A percentile compares a stretch with the other conserved stretches of the same genome.
Evolutionary conservation across 768 basidiomycete genomes (phyloP).

Genomic region (Saitozyma sp.): DNA sequence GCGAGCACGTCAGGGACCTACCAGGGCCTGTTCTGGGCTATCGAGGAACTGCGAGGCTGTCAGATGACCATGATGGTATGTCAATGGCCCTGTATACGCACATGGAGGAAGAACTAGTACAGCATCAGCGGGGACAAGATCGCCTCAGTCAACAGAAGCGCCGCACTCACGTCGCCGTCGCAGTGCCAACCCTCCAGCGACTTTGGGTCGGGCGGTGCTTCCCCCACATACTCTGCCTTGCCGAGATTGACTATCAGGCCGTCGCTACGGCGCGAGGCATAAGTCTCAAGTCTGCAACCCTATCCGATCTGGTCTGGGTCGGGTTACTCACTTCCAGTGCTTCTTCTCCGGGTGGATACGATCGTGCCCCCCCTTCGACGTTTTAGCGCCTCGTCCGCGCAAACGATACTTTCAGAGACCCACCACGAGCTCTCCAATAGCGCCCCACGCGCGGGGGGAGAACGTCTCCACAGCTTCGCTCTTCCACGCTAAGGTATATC

Average conservation of each 20-base stretch:
- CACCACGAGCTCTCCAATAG: slow-evolving; percentile 56
- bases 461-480: slow-evolving; percentile 12
- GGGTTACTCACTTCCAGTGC: too few species aligned
- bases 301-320: too few species aligned
- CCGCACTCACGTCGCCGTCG: slow-evolving; percentile 27
- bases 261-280: background rate
- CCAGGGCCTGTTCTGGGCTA: slow-evolving; percentile 66
- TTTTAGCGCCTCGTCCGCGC: background rate
- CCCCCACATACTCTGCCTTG: slow-evolving; percentile 51
- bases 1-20: background rate
- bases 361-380: background rate
- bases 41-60: slow-evolving; percentile 66
- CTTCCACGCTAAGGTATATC: background rate
- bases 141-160: too few species aligned
- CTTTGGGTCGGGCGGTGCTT: slow-evolving; percentile 36
- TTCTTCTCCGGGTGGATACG: too few species aligned
- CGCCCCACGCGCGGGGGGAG: slow-evolving; percentile 59
- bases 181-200: slow-evolving; percentile 65
- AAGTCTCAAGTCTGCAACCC: too few species aligned
- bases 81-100: too few species aligned
- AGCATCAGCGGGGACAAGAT: too few species aligned
- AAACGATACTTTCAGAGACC: slow-evolving; percentile 36
- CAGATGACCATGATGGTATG: too few species aligned
- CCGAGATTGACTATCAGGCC: slow-evolving; percentile 68
- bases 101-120: background rate